Evolutionary conservation across 352 stramenopile species (phyloP).

Genomic region (Peronospora farinosa): DNA sequence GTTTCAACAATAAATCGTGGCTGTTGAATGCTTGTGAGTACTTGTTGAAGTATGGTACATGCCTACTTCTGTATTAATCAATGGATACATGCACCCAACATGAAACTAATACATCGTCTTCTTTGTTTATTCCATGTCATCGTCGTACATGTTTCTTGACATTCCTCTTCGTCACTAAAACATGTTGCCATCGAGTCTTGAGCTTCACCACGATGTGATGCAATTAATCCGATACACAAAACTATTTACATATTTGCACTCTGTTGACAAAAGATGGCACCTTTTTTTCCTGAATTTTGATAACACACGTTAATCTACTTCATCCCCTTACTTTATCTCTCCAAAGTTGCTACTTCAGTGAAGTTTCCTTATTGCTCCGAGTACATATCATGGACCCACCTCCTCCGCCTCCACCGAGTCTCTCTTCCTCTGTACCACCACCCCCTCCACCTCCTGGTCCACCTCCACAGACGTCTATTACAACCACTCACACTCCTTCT

Average conservation of each 20-base stretch:
- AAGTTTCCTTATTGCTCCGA: too few relatives aligned
- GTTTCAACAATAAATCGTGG: conserved; percentile 8
- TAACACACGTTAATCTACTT: conserved; percentile 2
- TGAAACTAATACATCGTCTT: background rate
- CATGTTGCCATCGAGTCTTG: too few relatives aligned
- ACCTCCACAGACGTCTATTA: conserved; percentile 25
- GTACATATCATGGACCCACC: conserved; percentile 22
- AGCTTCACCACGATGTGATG: too few relatives aligned
- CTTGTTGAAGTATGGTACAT: background rate
- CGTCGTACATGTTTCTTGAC: too few relatives aligned
- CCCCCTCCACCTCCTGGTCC: conserved; percentile 35
- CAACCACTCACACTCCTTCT: conserved; percentile 4
- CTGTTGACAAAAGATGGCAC: too few relatives aligned
- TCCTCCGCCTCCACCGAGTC: conserved; percentile 10
- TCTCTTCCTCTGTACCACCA: conserved; percentile 9
- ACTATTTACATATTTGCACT: too few relatives aligned
- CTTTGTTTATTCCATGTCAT: conserved; percentile 51
- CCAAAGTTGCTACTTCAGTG: background rate
- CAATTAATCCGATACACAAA: background rate
- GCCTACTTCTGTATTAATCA: background rate
- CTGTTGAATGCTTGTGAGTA: background rate
- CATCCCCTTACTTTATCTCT: conserved; percentile 2
- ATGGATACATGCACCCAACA: conserved; percentile 7
- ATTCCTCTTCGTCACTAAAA: too few relatives aligned
- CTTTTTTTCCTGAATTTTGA: too few relatives aligned